Evolutionary conservation across 176 grass and related monocot genomes (phyloP).

Genomic region (Cenchrus purpureus): DNA sequence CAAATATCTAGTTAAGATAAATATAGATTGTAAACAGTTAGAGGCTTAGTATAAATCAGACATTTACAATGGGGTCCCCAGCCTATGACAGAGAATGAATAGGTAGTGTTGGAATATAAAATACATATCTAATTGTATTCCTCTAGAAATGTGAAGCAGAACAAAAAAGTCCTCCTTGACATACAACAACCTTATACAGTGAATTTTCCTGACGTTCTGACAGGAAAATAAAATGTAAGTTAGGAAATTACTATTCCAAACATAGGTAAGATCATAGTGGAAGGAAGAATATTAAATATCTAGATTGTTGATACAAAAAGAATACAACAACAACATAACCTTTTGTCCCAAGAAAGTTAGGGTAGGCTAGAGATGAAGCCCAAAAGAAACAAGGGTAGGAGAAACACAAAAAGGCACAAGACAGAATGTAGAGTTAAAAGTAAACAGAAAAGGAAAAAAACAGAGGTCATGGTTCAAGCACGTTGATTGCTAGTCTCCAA

Average conservation of each 20-base stretch:
- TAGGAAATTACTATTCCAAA: slow-evolving; percentile 10
- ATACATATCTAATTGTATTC: not conserved
- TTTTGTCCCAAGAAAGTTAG: too few relatives aligned
- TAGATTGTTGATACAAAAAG: not conserved
- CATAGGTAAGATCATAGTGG: not conserved
- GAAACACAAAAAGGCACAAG: too few relatives aligned
- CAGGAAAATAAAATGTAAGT: not conserved
- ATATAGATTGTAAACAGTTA: slow-evolving; percentile 16
- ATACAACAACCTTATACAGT: slow-evolving; percentile 4
- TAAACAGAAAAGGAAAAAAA: too few relatives aligned
- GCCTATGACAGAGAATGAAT: not conserved
- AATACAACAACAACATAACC: not conserved
- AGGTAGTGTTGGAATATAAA: not conserved
- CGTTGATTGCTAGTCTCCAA: too few relatives aligned
- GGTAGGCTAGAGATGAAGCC: too few relatives aligned
- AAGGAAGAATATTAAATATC: slow-evolving; percentile 6
- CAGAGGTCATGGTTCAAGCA: too few relatives aligned
- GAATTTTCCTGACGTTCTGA: not conserved
- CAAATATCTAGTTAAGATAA: slow-evolving; percentile 65
- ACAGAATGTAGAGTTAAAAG: too few relatives aligned
- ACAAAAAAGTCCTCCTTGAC: not conserved
- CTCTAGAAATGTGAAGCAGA: slow-evolving; percentile 6
- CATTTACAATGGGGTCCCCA: slow-evolving; percentile 17
- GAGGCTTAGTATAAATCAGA: not conserved
- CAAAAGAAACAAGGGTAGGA: too few relatives aligned